Evolutionary conservation across 768 basidiomycete genomes (phyloP).

Genomic region (Amanita muscaria): DNA sequence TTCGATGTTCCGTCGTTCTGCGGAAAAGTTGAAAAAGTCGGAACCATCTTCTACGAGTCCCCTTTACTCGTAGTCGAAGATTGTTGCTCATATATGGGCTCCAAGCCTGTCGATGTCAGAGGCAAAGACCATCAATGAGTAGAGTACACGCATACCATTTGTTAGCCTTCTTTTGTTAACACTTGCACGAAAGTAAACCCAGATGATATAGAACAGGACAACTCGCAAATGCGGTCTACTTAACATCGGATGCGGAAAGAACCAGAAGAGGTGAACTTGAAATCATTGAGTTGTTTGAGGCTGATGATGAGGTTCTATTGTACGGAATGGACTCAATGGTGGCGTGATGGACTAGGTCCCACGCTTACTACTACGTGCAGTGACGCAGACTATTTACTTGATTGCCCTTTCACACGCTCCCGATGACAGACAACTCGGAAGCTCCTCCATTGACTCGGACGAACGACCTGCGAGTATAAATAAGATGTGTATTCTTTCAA

Average conservation of each 20-base stretch:
- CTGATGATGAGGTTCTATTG: too few relatives aligned
- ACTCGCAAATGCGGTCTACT: conserved; percentile 45
- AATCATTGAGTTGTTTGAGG: too few relatives aligned
- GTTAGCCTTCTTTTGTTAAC: conserved; percentile 53
- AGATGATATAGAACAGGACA: conserved; percentile 45
- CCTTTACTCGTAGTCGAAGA: conserved; percentile 61
- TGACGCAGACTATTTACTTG: too few relatives aligned
- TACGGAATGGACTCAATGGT: too few relatives aligned
- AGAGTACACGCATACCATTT: conserved; percentile 48
- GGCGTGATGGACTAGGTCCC: too few relatives aligned
- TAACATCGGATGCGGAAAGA: not conserved
- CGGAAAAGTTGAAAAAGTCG: conserved; percentile 82
- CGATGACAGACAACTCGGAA: too few relatives aligned
- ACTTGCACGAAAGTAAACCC: conserved; percentile 52
- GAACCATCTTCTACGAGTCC: conserved; percentile 61
- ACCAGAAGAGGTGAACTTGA: not conserved
- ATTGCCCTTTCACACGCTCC: too few relatives aligned
- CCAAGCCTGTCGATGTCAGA: conserved; percentile 39
- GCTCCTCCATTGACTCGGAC: too few relatives aligned
- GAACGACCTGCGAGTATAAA: too few relatives aligned
- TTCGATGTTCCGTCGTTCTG: conserved; percentile 68
- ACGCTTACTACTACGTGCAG: too few relatives aligned
- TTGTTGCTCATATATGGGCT: conserved; percentile 55
- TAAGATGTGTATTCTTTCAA: too few relatives aligned
- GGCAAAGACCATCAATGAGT: conserved; percentile 11